phyloP scores from a whole-genome alignment of 345 rosid species.

The Atalantia buxifolia region DNA sequence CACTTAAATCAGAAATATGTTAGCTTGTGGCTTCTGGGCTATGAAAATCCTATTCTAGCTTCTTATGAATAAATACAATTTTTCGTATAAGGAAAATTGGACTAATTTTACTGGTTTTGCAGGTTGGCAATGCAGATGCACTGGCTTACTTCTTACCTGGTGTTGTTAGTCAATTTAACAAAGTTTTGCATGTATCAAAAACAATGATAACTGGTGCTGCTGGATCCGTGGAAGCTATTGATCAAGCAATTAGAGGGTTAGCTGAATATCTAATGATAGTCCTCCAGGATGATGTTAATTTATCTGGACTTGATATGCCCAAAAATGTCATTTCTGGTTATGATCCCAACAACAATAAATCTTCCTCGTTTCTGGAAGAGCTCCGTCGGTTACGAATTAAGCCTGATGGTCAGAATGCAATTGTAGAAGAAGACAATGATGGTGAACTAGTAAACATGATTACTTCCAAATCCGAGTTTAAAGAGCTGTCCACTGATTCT shows the following conservation, averaged over 20 bases:
- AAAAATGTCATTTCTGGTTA: slow-evolving; percentile 23
- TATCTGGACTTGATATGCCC: slow-evolving; percentile 30
- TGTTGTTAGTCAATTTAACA: slow-evolving; percentile 79
- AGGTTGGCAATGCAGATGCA: slow-evolving; percentile 89
- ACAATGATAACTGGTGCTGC: slow-evolving; percentile 91
- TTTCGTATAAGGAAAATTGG: not conserved
- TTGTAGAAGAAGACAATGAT: slow-evolving; percentile 28
- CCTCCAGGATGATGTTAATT: slow-evolving; percentile 67
- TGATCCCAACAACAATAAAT: slow-evolving; percentile 32
- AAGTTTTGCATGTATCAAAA: slow-evolving; percentile 73
- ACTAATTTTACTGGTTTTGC: slow-evolving; percentile 21
- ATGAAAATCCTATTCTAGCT: not conserved
- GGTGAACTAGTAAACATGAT: slow-evolving; percentile 25
- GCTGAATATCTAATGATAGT: slow-evolving; percentile 93
- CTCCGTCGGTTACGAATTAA: slow-evolving; percentile 61
- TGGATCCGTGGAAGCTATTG: slow-evolving; percentile 74
- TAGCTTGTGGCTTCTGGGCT: not conserved
- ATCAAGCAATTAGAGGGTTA: slow-evolving; percentile 81
- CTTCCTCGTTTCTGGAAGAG: slow-evolving; percentile 54
- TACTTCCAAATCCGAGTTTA: slow-evolving; percentile 21
- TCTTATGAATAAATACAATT: not conserved
- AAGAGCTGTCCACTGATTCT: slow-evolving; percentile 23
- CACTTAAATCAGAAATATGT: not conserved
- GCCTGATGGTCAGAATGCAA: slow-evolving; percentile 33
- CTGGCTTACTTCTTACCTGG: slow-evolving; percentile 96